phyloP scores from a whole-genome alignment of 306 rosid species.

The Quercus cerris region DNA sequence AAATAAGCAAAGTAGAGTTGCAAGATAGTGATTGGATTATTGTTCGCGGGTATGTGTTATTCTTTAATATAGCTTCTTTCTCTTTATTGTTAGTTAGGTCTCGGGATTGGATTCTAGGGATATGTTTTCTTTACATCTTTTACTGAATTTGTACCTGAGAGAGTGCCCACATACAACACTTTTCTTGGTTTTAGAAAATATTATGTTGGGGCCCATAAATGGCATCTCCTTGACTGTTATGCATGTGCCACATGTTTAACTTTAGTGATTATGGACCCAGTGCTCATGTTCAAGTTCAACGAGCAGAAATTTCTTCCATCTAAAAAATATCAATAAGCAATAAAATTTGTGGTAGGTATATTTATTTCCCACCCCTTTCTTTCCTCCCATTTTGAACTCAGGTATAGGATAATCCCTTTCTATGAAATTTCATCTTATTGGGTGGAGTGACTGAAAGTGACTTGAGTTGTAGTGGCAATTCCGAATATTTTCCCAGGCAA shows the following conservation, averaged over 20 bases:
- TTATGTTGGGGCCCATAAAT: conserved; percentile 9
- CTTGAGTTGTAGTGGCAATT: conserved; percentile 17
- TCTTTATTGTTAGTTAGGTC: conserved; percentile 14
- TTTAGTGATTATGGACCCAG: conserved; percentile 26
- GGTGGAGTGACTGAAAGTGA: conserved; percentile 22
- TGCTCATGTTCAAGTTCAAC: conserved; percentile 13
- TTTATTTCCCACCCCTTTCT: conserved; percentile 9
- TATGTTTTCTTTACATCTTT: neutral
- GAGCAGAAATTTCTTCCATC: conserved; percentile 23
- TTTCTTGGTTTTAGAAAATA: conserved; percentile 9
- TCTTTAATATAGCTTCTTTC: conserved; percentile 4
- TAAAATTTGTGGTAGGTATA: conserved; percentile 11
- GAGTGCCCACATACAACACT: conserved; percentile 2
- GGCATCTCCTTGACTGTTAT: conserved; percentile 22
- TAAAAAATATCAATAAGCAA: conserved; percentile 17
- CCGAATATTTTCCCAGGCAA: conserved; percentile 24
- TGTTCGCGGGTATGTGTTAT: conserved; percentile 38
- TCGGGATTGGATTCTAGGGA: neutral
- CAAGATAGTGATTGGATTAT: conserved; percentile 38
- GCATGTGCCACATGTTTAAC: conserved; percentile 42
- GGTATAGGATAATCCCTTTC: conserved; percentile 14
- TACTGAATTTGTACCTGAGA: neutral
- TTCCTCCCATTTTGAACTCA: conserved; percentile 20
- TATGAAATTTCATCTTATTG: conserved; percentile 16
- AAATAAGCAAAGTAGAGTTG: neutral